A percentile compares a stretch with the other conserved stretches of the same genome.
These are phyloP conservation scores for Ambrosiella xylebori DNA, from an alignment of 2,329 filamentous ascomycete species.

Conservation along the genomic window DNA sequence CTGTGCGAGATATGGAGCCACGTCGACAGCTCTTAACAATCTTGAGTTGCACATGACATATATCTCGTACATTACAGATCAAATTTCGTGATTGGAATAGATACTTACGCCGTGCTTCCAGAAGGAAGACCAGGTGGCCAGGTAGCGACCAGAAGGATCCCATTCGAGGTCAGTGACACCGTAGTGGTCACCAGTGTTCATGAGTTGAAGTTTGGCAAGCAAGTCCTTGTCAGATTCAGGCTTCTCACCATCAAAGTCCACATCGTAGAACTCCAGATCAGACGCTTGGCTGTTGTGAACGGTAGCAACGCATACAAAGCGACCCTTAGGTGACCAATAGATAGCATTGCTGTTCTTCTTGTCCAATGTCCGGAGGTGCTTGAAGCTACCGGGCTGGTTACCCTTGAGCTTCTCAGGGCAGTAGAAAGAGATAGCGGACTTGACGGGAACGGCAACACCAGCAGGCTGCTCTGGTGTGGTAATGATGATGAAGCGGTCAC, in stretches of 20 bases:
- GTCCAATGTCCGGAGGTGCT: constrained; percentile 82
- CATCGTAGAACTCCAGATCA: constrained; percentile 92
- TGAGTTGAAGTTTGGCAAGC: constrained; percentile 82
- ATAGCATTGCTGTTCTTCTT: constrained; percentile 99
- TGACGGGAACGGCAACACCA: constrained; percentile 68
- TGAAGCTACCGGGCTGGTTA: constrained; percentile 72
- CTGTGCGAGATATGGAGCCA: no score
- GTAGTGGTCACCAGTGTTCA: constrained; percentile 90
- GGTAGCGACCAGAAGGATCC: constrained; percentile 90
- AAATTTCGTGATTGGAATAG: neutral
- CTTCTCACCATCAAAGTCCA: constrained; percentile 96
- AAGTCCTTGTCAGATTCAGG: constrained; percentile 84
- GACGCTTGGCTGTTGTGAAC: constrained; percentile 85
- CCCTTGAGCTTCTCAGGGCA: constrained; percentile 89
- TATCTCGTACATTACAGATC: neutral
- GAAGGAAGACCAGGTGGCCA: constrained; percentile 79
- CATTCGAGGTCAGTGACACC: constrained; percentile 95
- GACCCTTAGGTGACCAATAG: constrained; percentile 93
- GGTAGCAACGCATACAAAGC: constrained; percentile 87
- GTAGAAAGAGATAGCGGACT: constrained; percentile 92
- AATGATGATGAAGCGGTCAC: constrained; percentile 92
- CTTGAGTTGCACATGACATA: no score
- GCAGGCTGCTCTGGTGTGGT: constrained; percentile 72
- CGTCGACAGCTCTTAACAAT: no score
- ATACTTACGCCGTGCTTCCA: constrained; percentile 85